A percentile compares a stretch with the other conserved stretches of the same genome.
phyloP scores from a whole-genome alignment of 2,329 filamentous ascomycete species.

The Microsporum canis region DNA sequence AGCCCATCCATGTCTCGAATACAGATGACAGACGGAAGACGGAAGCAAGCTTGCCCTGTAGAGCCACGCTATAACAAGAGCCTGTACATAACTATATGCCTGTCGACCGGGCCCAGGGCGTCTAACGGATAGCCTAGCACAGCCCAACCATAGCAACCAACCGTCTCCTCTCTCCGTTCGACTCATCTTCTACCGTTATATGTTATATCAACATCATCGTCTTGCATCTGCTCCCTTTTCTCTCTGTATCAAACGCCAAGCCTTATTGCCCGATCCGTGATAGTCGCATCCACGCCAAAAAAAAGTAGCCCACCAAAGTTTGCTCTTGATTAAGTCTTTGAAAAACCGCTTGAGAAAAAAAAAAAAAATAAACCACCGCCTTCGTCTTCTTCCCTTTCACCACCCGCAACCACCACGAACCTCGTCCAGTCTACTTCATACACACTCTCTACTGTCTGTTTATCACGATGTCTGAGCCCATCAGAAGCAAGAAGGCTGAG shows the following conservation, averaged over 20 bases:
- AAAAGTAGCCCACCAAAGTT: neutral
- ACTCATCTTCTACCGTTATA: neutral
- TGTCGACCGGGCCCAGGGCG: neutral
- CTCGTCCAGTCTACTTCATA: slow-evolving; percentile 4
- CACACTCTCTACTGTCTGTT: slow-evolving; percentile 15
- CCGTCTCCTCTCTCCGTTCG: neutral
- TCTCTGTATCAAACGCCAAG: neutral
- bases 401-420: slow-evolving; percentile 7
- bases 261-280: neutral
- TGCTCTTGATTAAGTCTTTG: neutral
- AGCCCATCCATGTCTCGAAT: neutral
- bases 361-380: slow-evolving; percentile 25
- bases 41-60: no score
- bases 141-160: neutral
- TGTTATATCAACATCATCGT: neutral
- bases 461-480: slow-evolving; percentile 53
- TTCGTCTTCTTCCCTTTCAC: slow-evolving; percentile 26
- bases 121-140: neutral
- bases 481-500: slow-evolving; percentile 55
- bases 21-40: no score
- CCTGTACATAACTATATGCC: neutral
- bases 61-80: neutral
- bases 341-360: slow-evolving; percentile 20
- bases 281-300: neutral
- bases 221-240: neutral